Percentiles rank a stretch among this genome's conserved stretches.
These are phyloP conservation scores for Viola pubescens DNA, from an alignment of 441 rosid species.

Conservation along the genomic window DNA sequence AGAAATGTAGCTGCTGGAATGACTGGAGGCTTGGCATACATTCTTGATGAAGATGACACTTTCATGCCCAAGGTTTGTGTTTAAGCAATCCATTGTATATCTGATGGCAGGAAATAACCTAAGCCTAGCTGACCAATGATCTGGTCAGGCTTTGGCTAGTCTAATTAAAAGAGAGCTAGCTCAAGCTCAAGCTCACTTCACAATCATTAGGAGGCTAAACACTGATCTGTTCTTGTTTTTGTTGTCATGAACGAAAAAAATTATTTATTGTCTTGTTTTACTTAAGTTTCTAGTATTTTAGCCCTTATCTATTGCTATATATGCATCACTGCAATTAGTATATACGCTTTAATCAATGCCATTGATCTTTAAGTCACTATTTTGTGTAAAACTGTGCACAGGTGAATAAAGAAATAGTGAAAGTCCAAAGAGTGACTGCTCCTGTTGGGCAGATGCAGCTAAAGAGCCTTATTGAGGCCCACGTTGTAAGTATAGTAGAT, in stretches of 20 bases:
- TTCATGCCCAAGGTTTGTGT: slow-evolving; percentile 75
- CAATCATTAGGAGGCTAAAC: not conserved
- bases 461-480: slow-evolving; percentile 82
- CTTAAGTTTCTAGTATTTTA: not conserved
- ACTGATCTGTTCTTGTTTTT: not conserved
- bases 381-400: slow-evolving; percentile 22
- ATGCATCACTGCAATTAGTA: not conserved
- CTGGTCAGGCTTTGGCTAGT: no score
- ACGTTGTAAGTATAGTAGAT: slow-evolving; percentile 58
- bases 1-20: slow-evolving; percentile 97
- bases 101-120: no score
- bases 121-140: no score
- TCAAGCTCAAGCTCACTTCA: no score
- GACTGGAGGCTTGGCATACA: slow-evolving; percentile 95
- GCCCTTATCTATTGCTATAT: not conserved
- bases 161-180: no score
- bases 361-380: not conserved
- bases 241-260: not conserved
- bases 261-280: not conserved
- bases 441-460: slow-evolving; percentile 97
- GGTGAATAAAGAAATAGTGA: slow-evolving; percentile 90
- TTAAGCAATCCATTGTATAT: not conserved
- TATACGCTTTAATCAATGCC: not conserved
- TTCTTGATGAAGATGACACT: slow-evolving; percentile 82
- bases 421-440: slow-evolving; percentile 85